Conservation (phyloP, 2,329 filamentous ascomycete genomes). For the Aspergillus thermomutatus region DNA sequence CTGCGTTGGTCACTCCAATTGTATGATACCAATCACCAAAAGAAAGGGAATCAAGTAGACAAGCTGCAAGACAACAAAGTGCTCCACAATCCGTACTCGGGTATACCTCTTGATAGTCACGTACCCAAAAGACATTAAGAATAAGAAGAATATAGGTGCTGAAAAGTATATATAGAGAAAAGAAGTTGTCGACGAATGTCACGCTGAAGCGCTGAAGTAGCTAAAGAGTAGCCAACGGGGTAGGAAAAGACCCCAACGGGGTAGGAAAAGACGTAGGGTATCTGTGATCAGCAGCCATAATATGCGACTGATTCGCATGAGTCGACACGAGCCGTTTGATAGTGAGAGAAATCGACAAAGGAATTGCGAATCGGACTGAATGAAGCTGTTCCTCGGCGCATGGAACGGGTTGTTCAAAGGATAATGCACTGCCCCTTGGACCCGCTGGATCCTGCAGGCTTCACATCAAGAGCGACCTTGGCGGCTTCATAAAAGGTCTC, state of each 20-base stretch:
- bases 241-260: neutral
- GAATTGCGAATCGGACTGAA: no score
- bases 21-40: neutral
- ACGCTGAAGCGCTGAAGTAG: constrained; percentile 11
- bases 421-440: constrained; percentile 35
- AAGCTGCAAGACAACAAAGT: neutral
- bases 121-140: constrained; percentile 12
- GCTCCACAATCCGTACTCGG: neutral
- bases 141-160: constrained; percentile 8
- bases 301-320: neutral
- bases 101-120: constrained; percentile 1
- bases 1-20: neutral
- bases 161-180: constrained; percentile 21
- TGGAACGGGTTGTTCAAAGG: constrained; percentile 22
- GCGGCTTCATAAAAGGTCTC: constrained; percentile 98
- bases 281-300: neutral
- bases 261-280: constrained; percentile 13
- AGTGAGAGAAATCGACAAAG: neutral
- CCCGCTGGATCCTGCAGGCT: constrained; percentile 35
- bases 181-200: neutral
- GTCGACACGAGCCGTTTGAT: neutral
- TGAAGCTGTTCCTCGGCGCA: neutral
- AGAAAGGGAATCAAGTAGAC: neutral
- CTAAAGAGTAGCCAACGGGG: neutral
- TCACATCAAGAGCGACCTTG: constrained; percentile 72